Evolutionary conservation across 768 basidiomycete genomes (phyloP).

Genomic region (Lactifluus volemus): DNA sequence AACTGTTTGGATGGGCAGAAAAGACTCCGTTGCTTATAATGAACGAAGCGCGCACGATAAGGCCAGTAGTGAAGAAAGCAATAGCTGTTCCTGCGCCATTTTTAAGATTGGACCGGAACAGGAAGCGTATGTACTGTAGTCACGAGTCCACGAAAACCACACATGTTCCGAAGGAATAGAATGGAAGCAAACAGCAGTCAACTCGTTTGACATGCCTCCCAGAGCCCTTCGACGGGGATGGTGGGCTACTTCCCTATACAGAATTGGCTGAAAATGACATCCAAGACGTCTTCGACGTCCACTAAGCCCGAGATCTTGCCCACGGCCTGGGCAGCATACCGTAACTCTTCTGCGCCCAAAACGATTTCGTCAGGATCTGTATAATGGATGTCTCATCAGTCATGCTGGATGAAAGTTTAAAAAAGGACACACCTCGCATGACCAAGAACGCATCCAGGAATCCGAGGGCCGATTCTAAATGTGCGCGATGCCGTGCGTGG

Average conservation of each 20-base stretch:
- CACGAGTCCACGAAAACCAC: neutral
- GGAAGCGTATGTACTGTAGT: neutral
- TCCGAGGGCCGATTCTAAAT: conserved; percentile 54
- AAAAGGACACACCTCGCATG: conserved; percentile 28
- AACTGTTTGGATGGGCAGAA: neutral
- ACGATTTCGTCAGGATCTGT: conserved; percentile 65
- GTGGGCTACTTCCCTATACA: conserved; percentile 32
- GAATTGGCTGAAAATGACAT: conserved; percentile 76
- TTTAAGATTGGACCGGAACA: neutral
- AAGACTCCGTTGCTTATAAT: conserved; percentile 1
- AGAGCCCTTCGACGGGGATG: neutral
- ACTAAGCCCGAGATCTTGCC: conserved; percentile 77
- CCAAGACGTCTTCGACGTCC: conserved; percentile 76
- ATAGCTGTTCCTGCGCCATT: neutral
- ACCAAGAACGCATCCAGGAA: conserved; percentile 57
- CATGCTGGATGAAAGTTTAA: neutral
- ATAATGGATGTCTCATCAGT: neutral
- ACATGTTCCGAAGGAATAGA: neutral
- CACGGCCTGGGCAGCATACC: conserved; percentile 78
- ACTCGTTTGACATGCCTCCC: neutral
- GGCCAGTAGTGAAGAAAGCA: neutral
- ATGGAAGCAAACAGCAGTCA: neutral
- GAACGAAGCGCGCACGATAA: neutral
- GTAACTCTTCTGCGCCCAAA: conserved; percentile 76
- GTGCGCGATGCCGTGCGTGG: conserved; percentile 69